These are phyloP conservation scores for Solanum arcanum DNA, from an alignment of 257 asterid genomes.

Conservation along the genomic window DNA sequence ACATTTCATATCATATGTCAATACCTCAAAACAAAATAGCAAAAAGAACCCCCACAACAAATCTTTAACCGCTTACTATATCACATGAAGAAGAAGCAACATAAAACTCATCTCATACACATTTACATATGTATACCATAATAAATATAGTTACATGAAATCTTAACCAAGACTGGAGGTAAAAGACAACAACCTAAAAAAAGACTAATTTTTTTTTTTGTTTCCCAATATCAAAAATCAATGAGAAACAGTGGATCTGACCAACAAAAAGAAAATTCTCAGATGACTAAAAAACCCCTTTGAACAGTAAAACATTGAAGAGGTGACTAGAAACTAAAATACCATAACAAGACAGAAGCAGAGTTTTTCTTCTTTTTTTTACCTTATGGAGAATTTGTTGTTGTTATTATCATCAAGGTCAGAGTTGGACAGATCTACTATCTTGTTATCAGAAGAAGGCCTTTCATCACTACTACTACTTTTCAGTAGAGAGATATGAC, in stretches of 20 bases:
- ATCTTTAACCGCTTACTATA: background rate
- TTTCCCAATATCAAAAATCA: slow-evolving; percentile 5
- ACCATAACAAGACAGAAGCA: background rate
- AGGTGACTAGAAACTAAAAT: background rate
- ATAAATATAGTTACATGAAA: slow-evolving; percentile 30
- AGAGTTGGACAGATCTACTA: slow-evolving; percentile 61
- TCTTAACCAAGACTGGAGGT: slow-evolving; percentile 20
- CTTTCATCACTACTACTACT: slow-evolving; percentile 35
- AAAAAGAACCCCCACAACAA: background rate
- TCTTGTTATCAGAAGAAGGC: slow-evolving; percentile 22
- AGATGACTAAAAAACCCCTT: background rate
- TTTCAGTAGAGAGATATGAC: slow-evolving; percentile 44
- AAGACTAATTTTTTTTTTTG: background rate
- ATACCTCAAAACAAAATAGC: slow-evolving; percentile 1
- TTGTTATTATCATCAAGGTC: slow-evolving; percentile 37
- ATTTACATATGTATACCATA: background rate
- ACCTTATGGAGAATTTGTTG: slow-evolving; percentile 80
- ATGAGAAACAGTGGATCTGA: slow-evolving; percentile 21
- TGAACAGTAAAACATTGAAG: slow-evolving; percentile 5
- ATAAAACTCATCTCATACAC: background rate
- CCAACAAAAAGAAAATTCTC: slow-evolving; percentile 10
- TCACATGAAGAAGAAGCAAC: background rate
- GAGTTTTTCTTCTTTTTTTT: background rate
- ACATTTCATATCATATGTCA: slow-evolving; percentile 4
- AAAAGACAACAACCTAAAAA: background rate